Percentiles rank a stretch among this genome's conserved stretches.
These are phyloP conservation scores for Clitoria ternatea DNA, from an alignment of 306 rosid genomes.

Conservation along the genomic window DNA sequence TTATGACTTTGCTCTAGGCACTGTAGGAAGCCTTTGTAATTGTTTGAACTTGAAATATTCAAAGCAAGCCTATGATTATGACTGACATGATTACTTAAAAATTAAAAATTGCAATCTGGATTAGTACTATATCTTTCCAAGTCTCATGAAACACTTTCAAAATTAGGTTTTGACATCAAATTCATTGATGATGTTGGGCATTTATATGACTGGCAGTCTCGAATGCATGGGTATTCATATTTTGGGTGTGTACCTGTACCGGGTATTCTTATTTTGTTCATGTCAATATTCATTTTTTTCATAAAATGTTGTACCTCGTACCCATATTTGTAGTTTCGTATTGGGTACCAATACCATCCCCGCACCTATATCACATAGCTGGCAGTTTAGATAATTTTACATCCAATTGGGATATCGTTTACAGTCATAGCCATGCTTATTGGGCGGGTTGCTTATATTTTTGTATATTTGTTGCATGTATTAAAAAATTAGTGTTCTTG, in stretches of 20 bases:
- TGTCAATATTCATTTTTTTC: too few species aligned
- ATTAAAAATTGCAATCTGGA: background rate
- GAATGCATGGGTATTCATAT: too few species aligned
- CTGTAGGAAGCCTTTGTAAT: background rate
- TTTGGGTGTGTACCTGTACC: too few species aligned
- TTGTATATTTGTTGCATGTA: background rate
- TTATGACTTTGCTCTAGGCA: conserved; percentile 1
- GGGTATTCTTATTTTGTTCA: too few species aligned
- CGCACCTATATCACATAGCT: background rate
- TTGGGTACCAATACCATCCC: too few species aligned
- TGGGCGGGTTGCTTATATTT: background rate
- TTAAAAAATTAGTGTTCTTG: conserved; percentile 19
- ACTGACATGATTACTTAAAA: background rate
- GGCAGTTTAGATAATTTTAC: background rate
- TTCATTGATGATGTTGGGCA: conserved; percentile 15
- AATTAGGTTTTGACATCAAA: background rate
- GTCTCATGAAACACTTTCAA: background rate
- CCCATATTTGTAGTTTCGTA: too few species aligned
- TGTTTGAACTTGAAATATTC: conserved; percentile 19
- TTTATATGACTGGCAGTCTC: background rate
- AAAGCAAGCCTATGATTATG: background rate
- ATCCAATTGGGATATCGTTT: background rate
- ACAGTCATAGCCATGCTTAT: conserved; percentile 15
- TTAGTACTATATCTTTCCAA: background rate
- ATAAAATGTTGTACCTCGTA: too few species aligned